Evolutionary conservation across 2,329 filamentous ascomycete species (phyloP).

Genomic region (Epichloe coenophiala): DNA sequence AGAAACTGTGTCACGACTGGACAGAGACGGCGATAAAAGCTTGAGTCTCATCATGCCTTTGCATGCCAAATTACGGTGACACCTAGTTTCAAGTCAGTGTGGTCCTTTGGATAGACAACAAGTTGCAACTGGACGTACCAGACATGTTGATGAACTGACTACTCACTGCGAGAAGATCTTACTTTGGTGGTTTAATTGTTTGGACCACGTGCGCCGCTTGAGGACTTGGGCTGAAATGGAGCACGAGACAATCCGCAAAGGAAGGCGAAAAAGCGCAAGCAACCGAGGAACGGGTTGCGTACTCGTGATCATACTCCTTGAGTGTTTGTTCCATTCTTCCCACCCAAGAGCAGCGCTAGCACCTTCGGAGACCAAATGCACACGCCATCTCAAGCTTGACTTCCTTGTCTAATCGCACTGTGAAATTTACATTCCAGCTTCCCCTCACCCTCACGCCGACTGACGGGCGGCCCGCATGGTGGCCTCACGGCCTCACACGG

Average conservation of each 20-base stretch:
- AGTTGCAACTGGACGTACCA: not conserved
- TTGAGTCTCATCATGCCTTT: too few relatives aligned
- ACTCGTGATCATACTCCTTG: not conserved
- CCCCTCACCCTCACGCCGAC: not conserved
- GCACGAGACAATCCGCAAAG: not conserved
- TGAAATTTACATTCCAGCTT: not conserved
- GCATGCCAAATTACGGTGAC: not conserved
- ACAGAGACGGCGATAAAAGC: not conserved
- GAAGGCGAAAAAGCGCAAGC: not conserved
- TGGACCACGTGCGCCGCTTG: not conserved
- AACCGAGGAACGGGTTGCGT: not conserved
- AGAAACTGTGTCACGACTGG: not conserved
- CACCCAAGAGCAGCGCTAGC: not conserved
- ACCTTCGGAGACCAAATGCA: not conserved
- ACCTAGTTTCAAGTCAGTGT: not conserved
- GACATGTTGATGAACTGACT: too few relatives aligned
- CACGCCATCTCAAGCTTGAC: too few relatives aligned
- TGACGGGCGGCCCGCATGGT: not conserved
- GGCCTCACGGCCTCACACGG: not conserved
- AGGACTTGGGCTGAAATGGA: not conserved
- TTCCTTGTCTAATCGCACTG: not conserved
- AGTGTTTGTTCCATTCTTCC: not conserved
- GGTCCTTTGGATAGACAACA: not conserved
- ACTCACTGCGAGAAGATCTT: too few relatives aligned
- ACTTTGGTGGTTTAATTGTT: not conserved